Percentiles rank a stretch among this genome's conserved stretches.
Evolutionary conservation across 2,329 filamentous ascomycete species (phyloP).

Genomic region (Talaromyces piceae): DNA sequence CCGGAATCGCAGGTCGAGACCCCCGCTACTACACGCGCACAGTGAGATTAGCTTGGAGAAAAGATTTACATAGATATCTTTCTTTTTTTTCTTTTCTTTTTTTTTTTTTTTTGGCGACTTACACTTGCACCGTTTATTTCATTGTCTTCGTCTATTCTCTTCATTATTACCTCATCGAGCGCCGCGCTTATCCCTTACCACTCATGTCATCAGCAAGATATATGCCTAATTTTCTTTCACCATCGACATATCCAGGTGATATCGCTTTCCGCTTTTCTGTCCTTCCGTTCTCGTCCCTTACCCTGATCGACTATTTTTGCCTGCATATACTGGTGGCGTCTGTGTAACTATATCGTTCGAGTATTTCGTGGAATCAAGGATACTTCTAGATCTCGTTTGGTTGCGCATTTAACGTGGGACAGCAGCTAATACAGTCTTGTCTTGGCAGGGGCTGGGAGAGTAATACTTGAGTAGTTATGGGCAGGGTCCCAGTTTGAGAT

Average conservation of each 20-base stretch:
- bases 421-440: background rate
- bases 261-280: background rate
- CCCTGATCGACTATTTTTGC: background rate
- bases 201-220: constrained; percentile 4
- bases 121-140: too few relatives aligned
- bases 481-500: background rate
- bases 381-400: background rate
- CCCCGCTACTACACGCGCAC: too few relatives aligned
- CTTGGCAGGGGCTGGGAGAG: background rate
- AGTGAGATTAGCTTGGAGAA: background rate
- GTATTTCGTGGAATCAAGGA: constrained; percentile 13
- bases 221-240: background rate
- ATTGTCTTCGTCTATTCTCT: background rate
- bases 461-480: background rate
- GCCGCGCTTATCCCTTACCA: background rate
- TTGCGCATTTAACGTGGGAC: background rate
- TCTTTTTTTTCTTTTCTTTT: background rate
- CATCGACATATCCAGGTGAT: background rate
- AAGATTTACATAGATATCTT: background rate
- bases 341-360: background rate
- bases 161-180: too few relatives aligned
- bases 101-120: background rate
- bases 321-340: background rate
- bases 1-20: constrained; percentile 4
- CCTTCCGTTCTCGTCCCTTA: background rate